A percentile compares a stretch with the other conserved stretches of the same genome.
Evolutionary conservation across 2,329 filamentous ascomycete species (phyloP).

Genomic region (Colletotrichum lini): DNA sequence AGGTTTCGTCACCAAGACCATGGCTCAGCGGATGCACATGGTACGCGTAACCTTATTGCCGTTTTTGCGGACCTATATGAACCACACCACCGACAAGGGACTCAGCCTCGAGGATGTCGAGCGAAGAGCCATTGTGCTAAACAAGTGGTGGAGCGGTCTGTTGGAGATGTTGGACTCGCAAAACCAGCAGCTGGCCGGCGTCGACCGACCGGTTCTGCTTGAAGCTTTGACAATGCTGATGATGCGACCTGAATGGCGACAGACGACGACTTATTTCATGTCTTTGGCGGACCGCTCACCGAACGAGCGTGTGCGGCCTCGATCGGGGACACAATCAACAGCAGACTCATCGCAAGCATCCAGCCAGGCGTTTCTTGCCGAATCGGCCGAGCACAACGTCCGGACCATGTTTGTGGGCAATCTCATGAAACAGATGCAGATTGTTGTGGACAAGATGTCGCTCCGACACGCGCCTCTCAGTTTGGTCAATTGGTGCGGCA

Average conservation of each 20-base stretch:
- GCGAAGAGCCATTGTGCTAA: conserved; percentile 81
- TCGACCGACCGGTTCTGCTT: conserved; percentile 85
- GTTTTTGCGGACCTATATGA: conserved; percentile 80
- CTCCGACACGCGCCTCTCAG: conserved; percentile 76
- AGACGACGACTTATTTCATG: conserved; percentile 77
- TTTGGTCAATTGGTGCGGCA: conserved; percentile 88
- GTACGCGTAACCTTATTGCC: conserved; percentile 81
- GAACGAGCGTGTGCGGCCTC: conserved; percentile 60
- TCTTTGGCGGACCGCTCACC: conserved; percentile 71
- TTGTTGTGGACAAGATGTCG: conserved; percentile 92
- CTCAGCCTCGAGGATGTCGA: conserved; percentile 88
- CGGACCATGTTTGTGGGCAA: conserved; percentile 89
- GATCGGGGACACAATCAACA: conserved; percentile 62
- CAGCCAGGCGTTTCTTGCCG: conserved; percentile 68
- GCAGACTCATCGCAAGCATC: conserved; percentile 78
- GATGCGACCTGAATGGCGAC: conserved; percentile 90
- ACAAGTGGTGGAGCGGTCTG: conserved; percentile 91
- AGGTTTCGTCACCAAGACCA: conserved; percentile 80
- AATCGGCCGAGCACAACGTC: conserved; percentile 89
- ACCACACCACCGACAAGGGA: conserved; percentile 74
- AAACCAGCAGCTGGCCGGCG: conserved; percentile 78
- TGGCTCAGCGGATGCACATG: conserved; percentile 80
- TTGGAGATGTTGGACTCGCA: conserved; percentile 85
- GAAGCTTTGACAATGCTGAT: conserved; percentile 87
- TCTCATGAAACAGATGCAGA: conserved; percentile 84